Evolutionary conservation across 257 asterid genomes (phyloP).

Genomic region (Solanum megistacrolobum): DNA sequence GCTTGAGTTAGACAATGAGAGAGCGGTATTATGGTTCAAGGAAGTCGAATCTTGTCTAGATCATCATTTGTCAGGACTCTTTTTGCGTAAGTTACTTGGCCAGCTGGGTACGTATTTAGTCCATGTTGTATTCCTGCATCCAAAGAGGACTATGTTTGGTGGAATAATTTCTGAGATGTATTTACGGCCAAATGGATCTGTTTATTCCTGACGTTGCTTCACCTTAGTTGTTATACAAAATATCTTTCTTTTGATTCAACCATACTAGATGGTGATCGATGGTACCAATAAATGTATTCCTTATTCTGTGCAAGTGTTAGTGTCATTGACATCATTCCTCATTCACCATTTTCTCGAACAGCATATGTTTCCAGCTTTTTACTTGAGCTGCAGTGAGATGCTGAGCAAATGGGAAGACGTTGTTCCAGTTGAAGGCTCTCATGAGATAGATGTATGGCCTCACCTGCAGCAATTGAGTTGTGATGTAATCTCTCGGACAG

Average conservation of each 20-base stretch:
- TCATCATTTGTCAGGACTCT: not conserved
- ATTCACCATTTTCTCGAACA: not conserved
- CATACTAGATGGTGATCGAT: not conserved
- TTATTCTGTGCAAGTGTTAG: not conserved
- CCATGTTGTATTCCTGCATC: not conserved
- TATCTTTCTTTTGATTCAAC: no score
- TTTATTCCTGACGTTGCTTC: no score
- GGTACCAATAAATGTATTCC: not conserved
- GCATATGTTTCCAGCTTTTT: constrained; percentile 36
- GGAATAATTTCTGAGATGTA: not conserved
- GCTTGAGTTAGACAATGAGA: not conserved
- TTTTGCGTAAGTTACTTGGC: not conserved
- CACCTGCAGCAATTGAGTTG: constrained; percentile 14
- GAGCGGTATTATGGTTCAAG: not conserved
- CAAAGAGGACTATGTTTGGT: not conserved
- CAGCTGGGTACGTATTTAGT: not conserved
- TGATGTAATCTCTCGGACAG: constrained; percentile 37
- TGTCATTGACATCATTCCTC: not conserved
- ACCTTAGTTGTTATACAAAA: no score
- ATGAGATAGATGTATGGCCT: constrained; percentile 27
- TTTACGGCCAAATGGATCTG: not conserved
- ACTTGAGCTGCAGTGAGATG: constrained; percentile 24
- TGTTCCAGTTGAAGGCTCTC: not conserved
- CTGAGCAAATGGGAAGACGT: constrained; percentile 1
- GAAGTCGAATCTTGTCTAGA: not conserved